Base-by-base conservation (phyloP, 2,329 filamentous ascomycete genomes). In the Emmonsiellopsis sp. region DNA sequence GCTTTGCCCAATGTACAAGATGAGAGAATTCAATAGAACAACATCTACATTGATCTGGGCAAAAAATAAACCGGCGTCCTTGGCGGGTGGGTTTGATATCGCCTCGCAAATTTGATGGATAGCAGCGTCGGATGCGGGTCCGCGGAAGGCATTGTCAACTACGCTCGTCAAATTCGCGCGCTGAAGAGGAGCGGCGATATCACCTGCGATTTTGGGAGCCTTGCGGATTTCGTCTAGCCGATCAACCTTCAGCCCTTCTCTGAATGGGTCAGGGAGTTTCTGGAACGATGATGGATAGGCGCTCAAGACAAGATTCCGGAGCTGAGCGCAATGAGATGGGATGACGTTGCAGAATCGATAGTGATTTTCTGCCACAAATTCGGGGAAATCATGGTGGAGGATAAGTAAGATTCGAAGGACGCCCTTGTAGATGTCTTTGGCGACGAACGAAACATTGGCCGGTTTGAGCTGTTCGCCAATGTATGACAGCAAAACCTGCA, bases 341-440 rank as follows among this genome's bases (percentile, higher is more conserved):
- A 97, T 86, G 63, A 82, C 83, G 61, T 87, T 85, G 72, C 86
- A 90, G 51, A 98, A 81, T 60, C 83, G 82, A 60, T 88, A 83
- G 65, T 95, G 88, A 67, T 95, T 89, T 62, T 91, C 88, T 5
- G 88, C 86, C 42, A 98, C 74, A 69, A 95, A 98, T 54, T 96
- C 90, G 0, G 92, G 87, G 70, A 89, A 97, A 68, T 98, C 93
- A 65, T 97, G 93, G 61, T 95, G 88, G 51, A 98, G 75, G 51
- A 95, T 80, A 35, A 95, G 75, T 52, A 97, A 74, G 55, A 96
- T 81, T 65, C 94, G 90, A 47, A 95, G 75, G 1, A 87, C 82
- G 7, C 86, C 89, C 56, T 89, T 85, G 68, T 95, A 96, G 57
- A 95, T 82, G 52, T 92, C 88, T 67, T 89, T 91, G 35, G 85